Evolutionary conservation across 2,329 filamentous ascomycete species (phyloP).

Genomic region (Monilinia fructicola): DNA sequence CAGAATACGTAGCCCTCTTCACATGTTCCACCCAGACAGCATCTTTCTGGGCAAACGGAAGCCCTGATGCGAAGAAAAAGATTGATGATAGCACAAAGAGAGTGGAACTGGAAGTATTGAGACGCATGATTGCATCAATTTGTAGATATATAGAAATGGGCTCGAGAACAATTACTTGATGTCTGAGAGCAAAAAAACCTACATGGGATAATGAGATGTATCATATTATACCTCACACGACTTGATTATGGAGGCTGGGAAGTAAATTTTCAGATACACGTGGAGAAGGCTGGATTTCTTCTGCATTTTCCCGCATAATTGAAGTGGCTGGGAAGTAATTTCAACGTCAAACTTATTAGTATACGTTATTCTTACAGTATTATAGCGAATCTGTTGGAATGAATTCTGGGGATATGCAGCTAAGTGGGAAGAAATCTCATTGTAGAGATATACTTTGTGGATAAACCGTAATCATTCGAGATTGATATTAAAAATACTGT

Average conservation of each 20-base stretch:
- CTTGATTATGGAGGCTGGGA: conserved; percentile 34
- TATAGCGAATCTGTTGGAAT: neutral
- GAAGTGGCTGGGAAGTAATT: conserved; percentile 25
- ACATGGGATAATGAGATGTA: conserved; percentile 24
- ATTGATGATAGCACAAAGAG: conserved; percentile 36
- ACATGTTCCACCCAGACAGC: conserved; percentile 23
- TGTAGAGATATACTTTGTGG: neutral
- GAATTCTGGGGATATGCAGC: neutral
- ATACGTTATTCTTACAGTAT: neutral
- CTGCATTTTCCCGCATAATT: conserved; percentile 27
- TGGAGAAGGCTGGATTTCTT: conserved; percentile 29
- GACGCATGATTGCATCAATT: conserved; percentile 32
- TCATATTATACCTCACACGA: conserved; percentile 31
- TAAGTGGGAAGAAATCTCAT: neutral
- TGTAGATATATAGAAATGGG: conserved; percentile 2
- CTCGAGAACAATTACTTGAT: conserved; percentile 11
- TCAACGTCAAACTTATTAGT: conserved; percentile 13
- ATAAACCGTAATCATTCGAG: neutral
- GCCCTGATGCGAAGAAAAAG: conserved; percentile 31
- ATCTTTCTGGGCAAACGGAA: conserved; percentile 33
- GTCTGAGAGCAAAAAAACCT: conserved; percentile 24
- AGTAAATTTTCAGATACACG: neutral
- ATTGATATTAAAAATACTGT: neutral
- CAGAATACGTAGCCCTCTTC: conserved; percentile 39
- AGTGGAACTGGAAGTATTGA: conserved; percentile 31